These are phyloP conservation scores for Dichotomocladium elegans DNA, from an alignment of 371 early-diverging fungal genomes.

Conservation along the genomic window DNA sequence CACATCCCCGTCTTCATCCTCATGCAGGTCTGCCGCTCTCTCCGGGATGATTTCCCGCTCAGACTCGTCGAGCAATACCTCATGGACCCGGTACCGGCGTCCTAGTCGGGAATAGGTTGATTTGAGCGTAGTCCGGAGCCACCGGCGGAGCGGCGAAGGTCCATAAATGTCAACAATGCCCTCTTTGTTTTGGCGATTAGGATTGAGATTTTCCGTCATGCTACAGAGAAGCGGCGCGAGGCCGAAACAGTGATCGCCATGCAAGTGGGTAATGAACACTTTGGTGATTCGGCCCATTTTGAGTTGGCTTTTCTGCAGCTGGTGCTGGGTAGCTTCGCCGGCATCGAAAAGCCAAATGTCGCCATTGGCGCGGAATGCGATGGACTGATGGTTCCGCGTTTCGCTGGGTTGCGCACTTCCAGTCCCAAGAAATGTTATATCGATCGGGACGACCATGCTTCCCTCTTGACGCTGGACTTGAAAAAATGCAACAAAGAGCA, in stretches of 20 bases:
- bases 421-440: conserved; percentile 65
- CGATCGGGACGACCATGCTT: conserved; percentile 30
- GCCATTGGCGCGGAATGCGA: conserved; percentile 50
- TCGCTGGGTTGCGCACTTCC: conserved; percentile 69
- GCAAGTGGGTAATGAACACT: conserved; percentile 61
- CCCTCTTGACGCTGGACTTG: no score
- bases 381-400: conserved; percentile 66
- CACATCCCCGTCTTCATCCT: conserved; percentile 36
- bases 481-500: no score
- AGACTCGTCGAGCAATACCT: conserved; percentile 25
- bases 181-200: conserved; percentile 2
- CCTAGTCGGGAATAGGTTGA: conserved; percentile 37
- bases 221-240: conserved; percentile 54
- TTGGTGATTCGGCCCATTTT: conserved; percentile 41
- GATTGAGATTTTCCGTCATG: conserved; percentile 35
- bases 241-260: conserved; percentile 64
- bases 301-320: conserved; percentile 45
- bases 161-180: conserved; percentile 50
- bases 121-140: conserved; percentile 45
- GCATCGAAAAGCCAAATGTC: conserved; percentile 68
- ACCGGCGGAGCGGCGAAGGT: conserved; percentile 43
- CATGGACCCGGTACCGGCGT: conserved; percentile 44
- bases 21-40: conserved; percentile 22
- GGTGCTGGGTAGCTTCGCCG: conserved; percentile 75
- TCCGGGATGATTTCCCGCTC: conserved; percentile 3